These are phyloP conservation scores for Euphorbia corollata DNA, from an alignment of 441 rosid genomes.

Conservation along the genomic window DNA sequence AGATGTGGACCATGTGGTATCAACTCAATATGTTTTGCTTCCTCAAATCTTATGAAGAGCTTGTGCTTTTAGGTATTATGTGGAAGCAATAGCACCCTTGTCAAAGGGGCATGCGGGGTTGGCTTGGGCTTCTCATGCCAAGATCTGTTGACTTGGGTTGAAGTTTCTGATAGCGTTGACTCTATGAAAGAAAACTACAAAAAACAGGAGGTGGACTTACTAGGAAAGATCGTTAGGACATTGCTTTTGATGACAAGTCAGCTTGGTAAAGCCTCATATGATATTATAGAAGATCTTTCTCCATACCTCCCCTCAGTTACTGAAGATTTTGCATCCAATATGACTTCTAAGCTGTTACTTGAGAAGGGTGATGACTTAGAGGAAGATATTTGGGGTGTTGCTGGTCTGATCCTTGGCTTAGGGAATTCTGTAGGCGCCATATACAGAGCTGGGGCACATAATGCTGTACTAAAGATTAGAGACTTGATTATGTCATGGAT, in stretches of 20 bases:
- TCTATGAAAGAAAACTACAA: slow-evolving; percentile 42
- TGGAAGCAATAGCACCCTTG: slow-evolving; percentile 70
- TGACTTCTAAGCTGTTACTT: slow-evolving; percentile 34
- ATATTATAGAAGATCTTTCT: slow-evolving; percentile 44
- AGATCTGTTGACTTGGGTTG: slow-evolving; percentile 58
- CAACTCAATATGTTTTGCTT: slow-evolving; percentile 6
- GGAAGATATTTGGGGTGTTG: slow-evolving; percentile 88
- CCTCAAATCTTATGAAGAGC: slow-evolving; percentile 14
- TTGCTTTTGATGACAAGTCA: slow-evolving; percentile 43
- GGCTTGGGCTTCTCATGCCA: slow-evolving; percentile 87
- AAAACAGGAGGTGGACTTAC: slow-evolving; percentile 51
- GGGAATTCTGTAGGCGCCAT: slow-evolving; percentile 67
- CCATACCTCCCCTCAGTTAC: slow-evolving; percentile 34
- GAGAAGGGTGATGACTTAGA: slow-evolving; percentile 52
- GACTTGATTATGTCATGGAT: slow-evolving; percentile 70
- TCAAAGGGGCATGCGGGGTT: slow-evolving; percentile 90
- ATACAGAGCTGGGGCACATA: slow-evolving; percentile 69
- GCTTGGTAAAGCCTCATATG: slow-evolving; percentile 40
- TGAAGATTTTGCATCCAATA: slow-evolving; percentile 25
- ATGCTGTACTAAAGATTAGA: slow-evolving; percentile 57
- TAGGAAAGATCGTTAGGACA: slow-evolving; percentile 54
- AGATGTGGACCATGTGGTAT: background rate
- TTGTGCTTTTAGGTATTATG: slow-evolving; percentile 61
- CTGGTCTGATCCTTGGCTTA: slow-evolving; percentile 85
- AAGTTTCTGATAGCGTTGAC: slow-evolving; percentile 35